phyloP scores from a whole-genome alignment of 352 stramenopile genomes.

The Phytophthora citricola region DNA sequence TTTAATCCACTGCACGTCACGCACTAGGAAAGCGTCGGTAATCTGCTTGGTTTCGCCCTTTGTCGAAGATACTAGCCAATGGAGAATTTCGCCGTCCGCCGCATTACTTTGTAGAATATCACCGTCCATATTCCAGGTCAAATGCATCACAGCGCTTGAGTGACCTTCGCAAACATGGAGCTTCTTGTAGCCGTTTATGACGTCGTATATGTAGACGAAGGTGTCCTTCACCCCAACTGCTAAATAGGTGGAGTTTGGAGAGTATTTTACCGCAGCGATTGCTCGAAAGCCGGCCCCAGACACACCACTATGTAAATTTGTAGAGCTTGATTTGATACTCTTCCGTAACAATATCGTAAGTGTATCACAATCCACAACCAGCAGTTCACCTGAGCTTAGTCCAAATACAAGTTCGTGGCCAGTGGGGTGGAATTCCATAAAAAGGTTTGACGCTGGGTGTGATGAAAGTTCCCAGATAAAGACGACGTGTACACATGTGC shows the following conservation, averaged over 20 bases:
- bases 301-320: conserved; percentile 16
- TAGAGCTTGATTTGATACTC: conserved; percentile 34
- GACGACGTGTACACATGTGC: conserved; percentile 43
- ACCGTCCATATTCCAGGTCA: conserved; percentile 89
- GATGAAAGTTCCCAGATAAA: conserved; percentile 39
- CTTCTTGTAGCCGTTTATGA: conserved; percentile 58
- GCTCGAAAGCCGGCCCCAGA: conserved; percentile 13
- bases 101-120: conserved; percentile 87
- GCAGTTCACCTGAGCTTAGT: conserved; percentile 56
- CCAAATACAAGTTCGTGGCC: conserved; percentile 62
- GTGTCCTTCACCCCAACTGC: conserved; percentile 67
- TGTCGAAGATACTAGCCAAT: conserved; percentile 50
- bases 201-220: conserved; percentile 68
- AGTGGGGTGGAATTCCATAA: conserved; percentile 64
- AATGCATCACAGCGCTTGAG: conserved; percentile 77
- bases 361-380: conserved; percentile 53
- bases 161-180: conserved; percentile 79
- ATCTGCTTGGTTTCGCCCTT: conserved; percentile 62
- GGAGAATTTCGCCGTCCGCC: conserved; percentile 65
- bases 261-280: conserved; percentile 62
- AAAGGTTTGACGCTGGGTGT: conserved; percentile 37
- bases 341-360: conserved; percentile 54
- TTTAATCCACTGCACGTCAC: conserved; percentile 64
- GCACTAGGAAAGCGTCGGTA: conserved; percentile 63
- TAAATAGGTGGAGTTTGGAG: conserved; percentile 51